A percentile compares a stretch with the other conserved stretches of the same genome.
phyloP scores from a whole-genome alignment of 495 filamentous ascomycete genomes.

The Rhypophila decipiens region DNA sequence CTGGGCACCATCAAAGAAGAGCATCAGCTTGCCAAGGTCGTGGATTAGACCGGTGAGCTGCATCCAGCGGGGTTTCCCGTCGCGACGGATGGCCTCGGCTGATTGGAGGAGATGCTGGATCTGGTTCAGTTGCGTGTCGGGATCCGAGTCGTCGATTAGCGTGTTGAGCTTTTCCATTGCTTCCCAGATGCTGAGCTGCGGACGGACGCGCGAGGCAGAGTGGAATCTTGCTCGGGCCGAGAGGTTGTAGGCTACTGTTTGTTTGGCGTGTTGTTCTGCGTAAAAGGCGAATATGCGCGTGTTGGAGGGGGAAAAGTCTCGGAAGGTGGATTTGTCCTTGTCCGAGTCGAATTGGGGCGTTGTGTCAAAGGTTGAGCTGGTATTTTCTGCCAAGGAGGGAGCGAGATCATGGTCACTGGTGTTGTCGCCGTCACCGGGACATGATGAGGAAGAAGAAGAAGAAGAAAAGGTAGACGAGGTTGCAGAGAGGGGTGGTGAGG shows the following conservation, averaged over 20 bases:
- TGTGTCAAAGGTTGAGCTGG: constrained; percentile 47
- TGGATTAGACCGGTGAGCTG: constrained; percentile 85
- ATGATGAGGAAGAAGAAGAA: constrained; percentile 30
- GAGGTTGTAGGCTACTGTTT: constrained; percentile 80
- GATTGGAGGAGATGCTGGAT: constrained; percentile 84
- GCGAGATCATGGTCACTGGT: no score
- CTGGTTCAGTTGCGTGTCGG: constrained; percentile 74
- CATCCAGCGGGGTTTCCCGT: constrained; percentile 91
- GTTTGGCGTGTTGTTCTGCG: constrained; percentile 74
- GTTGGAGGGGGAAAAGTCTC: constrained; percentile 71
- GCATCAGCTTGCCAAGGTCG: constrained; percentile 78
- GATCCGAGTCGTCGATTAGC: constrained; percentile 81
- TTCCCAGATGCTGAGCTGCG: constrained; percentile 78
- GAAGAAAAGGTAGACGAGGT: neutral
- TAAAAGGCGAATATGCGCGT: constrained; percentile 80
- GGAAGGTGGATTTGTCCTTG: constrained; percentile 78
- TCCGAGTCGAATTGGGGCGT: constrained; percentile 61
- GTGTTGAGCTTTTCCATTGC: constrained; percentile 88
- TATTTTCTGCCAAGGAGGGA: no score
- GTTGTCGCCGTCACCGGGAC: no score
- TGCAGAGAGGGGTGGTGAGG: neutral
- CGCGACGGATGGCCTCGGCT: constrained; percentile 79
- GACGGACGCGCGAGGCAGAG: constrained; percentile 49
- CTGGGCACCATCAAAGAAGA: constrained; percentile 69
- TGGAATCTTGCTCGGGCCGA: constrained; percentile 66